Base-by-base conservation (phyloP, 176 grass and related monocot genomes). In the Oryza longistaminata region DNA sequence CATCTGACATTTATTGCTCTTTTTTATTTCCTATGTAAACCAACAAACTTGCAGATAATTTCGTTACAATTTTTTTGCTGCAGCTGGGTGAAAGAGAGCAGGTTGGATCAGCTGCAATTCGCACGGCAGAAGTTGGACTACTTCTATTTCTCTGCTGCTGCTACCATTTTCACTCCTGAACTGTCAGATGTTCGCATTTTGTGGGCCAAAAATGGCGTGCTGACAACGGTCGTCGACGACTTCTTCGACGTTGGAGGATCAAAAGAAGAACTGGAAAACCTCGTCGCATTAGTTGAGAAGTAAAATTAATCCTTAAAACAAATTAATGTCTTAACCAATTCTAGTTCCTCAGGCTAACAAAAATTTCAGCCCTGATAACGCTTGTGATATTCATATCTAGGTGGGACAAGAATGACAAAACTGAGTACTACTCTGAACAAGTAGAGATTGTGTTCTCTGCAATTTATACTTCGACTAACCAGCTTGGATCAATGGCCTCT, bases 81-180 rank as follows among this genome's bases (percentile, higher is more conserved):
- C 3, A 93, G 91, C 52, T 96, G 94, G 94, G 84, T 93, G 27
- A 93, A 91, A 78, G 86, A 96, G 22, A 82, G 70, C 44, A 86
- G 67, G 21, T 39, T 93, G 78, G 82, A 93, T 42, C 81, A 96
- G 66, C 79, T 96, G 15, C 75, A 70, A 61, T 93, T 96, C 52
- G 90, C 93, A 26, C 85, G 93, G 17, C 87, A 92, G 77, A 92
- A 90, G 3, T 82, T 86, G 9, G 76, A 70, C 12, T 94, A 88
- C 71, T 94, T 85, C 73, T 94, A 90, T 46, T 64, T 92, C 33
- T 91, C 89, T 16, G 84, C 73, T 40, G 93, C 91, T 2, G 80
- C 88, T 31, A 96, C 91, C 21, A 70, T 93, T 66, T 93, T 79
- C 29, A 75, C 81, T 58, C 62, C 77, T 22, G 83, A 93, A 45